Percentiles rank a stretch among this genome's conserved stretches.
Evolutionary conservation across 345 rosid genomes (phyloP).

Genomic region (Schrenkiella parvula): DNA sequence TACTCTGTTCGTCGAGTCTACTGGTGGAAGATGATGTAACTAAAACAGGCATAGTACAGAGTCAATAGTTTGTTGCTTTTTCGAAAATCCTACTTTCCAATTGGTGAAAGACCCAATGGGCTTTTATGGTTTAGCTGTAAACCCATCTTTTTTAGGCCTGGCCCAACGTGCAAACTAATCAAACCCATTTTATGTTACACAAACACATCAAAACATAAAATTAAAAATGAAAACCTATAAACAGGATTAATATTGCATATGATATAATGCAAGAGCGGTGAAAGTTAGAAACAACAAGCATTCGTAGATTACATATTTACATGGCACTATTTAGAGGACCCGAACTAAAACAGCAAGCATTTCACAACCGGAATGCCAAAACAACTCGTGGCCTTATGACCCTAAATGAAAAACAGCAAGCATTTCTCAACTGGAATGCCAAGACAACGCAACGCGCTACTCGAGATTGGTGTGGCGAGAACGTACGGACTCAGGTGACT

Average conservation of each 20-base stretch:
- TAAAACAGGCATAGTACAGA: too few species aligned
- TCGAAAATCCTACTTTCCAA: too few species aligned
- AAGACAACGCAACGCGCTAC: conserved; percentile 17
- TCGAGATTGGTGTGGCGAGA: conserved; percentile 93
- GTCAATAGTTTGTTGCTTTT: background rate
- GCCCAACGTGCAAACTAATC: background rate
- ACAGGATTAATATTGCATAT: too few species aligned
- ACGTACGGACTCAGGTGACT: conserved; percentile 60
- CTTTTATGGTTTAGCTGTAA: background rate
- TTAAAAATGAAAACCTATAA: too few species aligned
- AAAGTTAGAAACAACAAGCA: background rate
- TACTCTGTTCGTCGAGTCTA: background rate
- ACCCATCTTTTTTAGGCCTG: background rate
- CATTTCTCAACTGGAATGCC: background rate
- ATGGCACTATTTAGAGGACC: too few species aligned
- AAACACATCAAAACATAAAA: too few species aligned
- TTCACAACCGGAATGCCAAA: too few species aligned
- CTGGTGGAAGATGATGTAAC: background rate
- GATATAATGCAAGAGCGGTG: too few species aligned
- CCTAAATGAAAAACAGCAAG: background rate
- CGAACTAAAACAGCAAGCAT: too few species aligned
- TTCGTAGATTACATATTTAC: too few species aligned
- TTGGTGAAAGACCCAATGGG: background rate
- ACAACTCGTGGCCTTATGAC: too few species aligned
- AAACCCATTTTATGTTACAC: too few species aligned